These are phyloP conservation scores for Boehmeria nivea DNA, from an alignment of 306 rosid genomes.

Conservation along the genomic window DNA sequence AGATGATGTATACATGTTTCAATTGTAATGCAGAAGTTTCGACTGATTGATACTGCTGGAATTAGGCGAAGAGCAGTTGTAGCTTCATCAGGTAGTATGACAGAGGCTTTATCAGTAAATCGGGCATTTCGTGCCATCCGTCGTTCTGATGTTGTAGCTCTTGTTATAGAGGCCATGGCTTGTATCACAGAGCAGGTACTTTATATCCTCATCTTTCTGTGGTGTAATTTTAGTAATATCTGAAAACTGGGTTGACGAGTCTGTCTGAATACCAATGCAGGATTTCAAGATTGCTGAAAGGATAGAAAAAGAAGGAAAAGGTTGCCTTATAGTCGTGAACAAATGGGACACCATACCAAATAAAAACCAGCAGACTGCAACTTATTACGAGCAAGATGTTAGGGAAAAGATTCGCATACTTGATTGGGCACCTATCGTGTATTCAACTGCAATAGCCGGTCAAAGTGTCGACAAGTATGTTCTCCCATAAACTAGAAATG, in stretches of 20 bases:
- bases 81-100: conserved; percentile 73
- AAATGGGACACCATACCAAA: conserved; percentile 97
- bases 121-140: conserved; percentile 94
- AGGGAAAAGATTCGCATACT: conserved; percentile 80
- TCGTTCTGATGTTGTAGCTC: conserved; percentile 90
- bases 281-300: conserved; percentile 94
- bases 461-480: conserved; percentile 85
- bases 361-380: conserved; percentile 87
- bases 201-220: conserved; percentile 1
- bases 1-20: conserved; percentile 7
- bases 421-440: conserved; percentile 89
- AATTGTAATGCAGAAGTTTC: conserved; percentile 59
- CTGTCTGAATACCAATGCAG: conserved; percentile 23
- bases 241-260: background rate
- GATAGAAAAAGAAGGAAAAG: conserved; percentile 89
- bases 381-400: conserved; percentile 83
- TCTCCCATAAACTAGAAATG: conserved; percentile 2
- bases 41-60: conserved; percentile 93
- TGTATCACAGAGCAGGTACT: conserved; percentile 90
- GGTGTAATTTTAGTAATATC: background rate
- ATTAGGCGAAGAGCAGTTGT: conserved; percentile 78
- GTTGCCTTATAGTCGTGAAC: conserved; percentile 88
- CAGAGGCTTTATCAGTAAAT: conserved; percentile 89
- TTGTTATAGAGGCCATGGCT: conserved; percentile 95
- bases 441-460: conserved; percentile 84